Percentiles rank a stretch among this genome's conserved stretches.
Conservation (phyloP, 352 stramenopile species). For the Phytophthora citricola region DNA sequence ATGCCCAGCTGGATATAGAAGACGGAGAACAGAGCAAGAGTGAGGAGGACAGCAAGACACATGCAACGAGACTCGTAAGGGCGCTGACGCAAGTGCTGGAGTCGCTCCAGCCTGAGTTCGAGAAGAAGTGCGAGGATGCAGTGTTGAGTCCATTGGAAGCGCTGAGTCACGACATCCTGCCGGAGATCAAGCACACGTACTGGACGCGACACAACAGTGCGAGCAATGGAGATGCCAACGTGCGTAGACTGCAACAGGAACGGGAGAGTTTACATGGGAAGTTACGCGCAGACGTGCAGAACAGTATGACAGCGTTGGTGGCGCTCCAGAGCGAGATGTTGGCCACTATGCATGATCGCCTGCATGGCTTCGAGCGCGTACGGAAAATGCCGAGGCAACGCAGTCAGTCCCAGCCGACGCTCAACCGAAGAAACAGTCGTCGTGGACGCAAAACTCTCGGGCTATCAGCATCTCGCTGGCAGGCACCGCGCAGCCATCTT, state of each 20-base stretch:
- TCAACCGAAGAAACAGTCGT: slow-evolving; percentile 29
- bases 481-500: neutral
- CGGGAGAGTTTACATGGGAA: slow-evolving; percentile 52
- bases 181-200: slow-evolving; percentile 81
- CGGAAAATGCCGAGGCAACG: slow-evolving; percentile 26
- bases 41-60: slow-evolving; percentile 10
- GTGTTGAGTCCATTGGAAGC: slow-evolving; percentile 55
- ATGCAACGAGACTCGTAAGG: slow-evolving; percentile 36
- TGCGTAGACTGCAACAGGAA: slow-evolving; percentile 60
- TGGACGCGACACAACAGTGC: slow-evolving; percentile 60
- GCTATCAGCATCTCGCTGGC: slow-evolving; percentile 7
- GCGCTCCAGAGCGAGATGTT: slow-evolving; percentile 58
- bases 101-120: slow-evolving; percentile 47
- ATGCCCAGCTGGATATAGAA: slow-evolving; percentile 9
- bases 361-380: slow-evolving; percentile 42
- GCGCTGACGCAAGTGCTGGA: slow-evolving; percentile 43
- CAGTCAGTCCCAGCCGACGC: slow-evolving; percentile 26
- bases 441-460: slow-evolving; percentile 1
- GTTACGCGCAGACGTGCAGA: slow-evolving; percentile 56
- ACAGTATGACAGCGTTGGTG: slow-evolving; percentile 59
- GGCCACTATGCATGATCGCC: slow-evolving; percentile 37
- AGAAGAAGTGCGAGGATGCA: slow-evolving; percentile 47
- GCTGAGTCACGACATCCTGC: slow-evolving; percentile 56
- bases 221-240: slow-evolving; percentile 25
- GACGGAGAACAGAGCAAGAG: neutral